Evolutionary conservation across 2,329 filamentous ascomycete genomes (phyloP), one percentile per base, ranked within the genome.

Genomic region (Rutstroemia sp.): DNA sequence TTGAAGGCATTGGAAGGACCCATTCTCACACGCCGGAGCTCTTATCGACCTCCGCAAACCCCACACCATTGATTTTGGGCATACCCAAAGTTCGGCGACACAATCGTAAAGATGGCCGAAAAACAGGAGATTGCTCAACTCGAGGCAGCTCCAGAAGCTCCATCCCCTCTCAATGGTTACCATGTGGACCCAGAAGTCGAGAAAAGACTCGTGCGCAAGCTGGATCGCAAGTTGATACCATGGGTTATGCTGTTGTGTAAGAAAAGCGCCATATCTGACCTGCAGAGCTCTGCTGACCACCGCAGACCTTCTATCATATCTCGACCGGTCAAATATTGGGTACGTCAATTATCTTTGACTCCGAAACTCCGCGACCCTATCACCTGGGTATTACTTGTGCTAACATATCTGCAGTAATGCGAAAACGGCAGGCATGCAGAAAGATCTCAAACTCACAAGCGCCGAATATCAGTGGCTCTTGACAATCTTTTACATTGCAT

Each of bases 191-290:
- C 54, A 2, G 58, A 23, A 23, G 52, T 60, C 64, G 83, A 85
- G 65, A 71, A 67, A 30, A 67, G 70, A 39, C 75, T 85, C 9
- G 69, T 82, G 41, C 76, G 71, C 64, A 83, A 79, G 67, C 74
- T 87, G 59, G 84, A 87, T 67, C 74, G 74, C 50, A 75, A 74
- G 56, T 72, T 87, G 23, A 79, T 86, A n/a, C 61, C 61, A n/a
- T 54, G 63, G 14, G 62, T 64, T 18, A 54, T 62, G 42, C 27
- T 45, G 9, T 59, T 65, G 37, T 65, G 62, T 62, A 45, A 44
- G 38, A 12, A 27, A 38, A 6, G 10, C 30, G 5, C 12, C 12
- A 1, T 3, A 30, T 37, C 27, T 7, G 8, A 12, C 4, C 8
- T 3, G 10, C 18, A 16, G 39, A 25, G 6, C 5, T 23, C 21